Conservation (phyloP, 2,329 filamentous ascomycete species). For the Exserohilum turcica region DNA sequence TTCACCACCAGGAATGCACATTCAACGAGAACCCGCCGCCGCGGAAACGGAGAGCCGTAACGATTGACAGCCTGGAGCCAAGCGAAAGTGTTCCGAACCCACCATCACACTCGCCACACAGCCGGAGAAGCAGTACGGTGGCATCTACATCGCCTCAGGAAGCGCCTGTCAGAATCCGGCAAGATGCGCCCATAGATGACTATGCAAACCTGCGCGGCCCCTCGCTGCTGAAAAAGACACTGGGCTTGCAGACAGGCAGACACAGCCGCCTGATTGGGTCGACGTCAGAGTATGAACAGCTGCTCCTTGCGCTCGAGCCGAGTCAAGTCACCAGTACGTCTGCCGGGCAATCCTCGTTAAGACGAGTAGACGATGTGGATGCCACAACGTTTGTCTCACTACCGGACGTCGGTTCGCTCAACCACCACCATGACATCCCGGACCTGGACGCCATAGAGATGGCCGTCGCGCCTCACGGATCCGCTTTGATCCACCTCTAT, state of each 20-base stretch:
- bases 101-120: conserved; percentile 1
- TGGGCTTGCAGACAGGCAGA: conserved; percentile 41
- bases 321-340: conserved; percentile 12
- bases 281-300: conserved; percentile 37
- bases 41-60: conserved; percentile 66
- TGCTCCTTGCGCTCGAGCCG: conserved; percentile 28
- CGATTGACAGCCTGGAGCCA: conserved; percentile 10
- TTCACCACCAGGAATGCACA: conserved; percentile 70
- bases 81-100: not conserved
- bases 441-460: conserved; percentile 73
- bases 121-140: not conserved
- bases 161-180: conserved; percentile 21
- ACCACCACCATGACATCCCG: conserved; percentile 36
- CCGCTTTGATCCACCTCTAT: conserved; percentile 73
- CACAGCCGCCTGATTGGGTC: conserved; percentile 39
- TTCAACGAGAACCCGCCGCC: conserved; percentile 69
- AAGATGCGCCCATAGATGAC: conserved; percentile 36
- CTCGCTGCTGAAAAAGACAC: conserved; percentile 42
- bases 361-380: conserved; percentile 30
- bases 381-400: conserved; percentile 33
- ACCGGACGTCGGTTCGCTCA: conserved; percentile 35
- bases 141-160: conserved; percentile 16
- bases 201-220: conserved; percentile 44
- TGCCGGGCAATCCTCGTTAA: conserved; percentile 24
- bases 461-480: conserved; percentile 72